Evolutionary conservation across 2,329 filamentous ascomycete genomes (phyloP), one percentile per base, ranked within the genome.

Genomic region (Aspergillus clavatus): DNA sequence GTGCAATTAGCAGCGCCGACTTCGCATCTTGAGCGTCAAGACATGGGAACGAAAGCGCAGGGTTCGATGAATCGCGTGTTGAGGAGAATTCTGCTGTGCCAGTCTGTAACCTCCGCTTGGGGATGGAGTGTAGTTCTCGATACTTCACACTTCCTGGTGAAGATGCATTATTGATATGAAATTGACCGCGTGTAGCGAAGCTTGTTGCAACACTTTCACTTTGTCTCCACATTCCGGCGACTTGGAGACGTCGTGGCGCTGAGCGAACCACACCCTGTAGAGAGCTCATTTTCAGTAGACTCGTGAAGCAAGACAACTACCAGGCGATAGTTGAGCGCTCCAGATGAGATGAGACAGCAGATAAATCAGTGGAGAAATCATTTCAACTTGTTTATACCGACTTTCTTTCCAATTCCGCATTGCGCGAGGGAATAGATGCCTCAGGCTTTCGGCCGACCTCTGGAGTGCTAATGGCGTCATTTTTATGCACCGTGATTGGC

Each of bases 41-140:
- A 62, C 89, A 95, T 3, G 89, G 89, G 58, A 95, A 95, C 0
- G 86, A 83, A 76, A 95, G 86, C 54, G 89, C 85, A 3, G 89
- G 87, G 62, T 95, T 95, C 3, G 86, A 87, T 1, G 73, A 71
- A 56, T 63, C 57, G 24, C 53, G 55, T 3, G 47, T 31, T 8
- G 47, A 27, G 57, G 59, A 21, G 47, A 48, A 46, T 61, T 54
- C 48, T 7, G 52, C 50, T 8, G 53, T 22, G 22, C 48, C 47
- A 2, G 53, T 51, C 23, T 57, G 57, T 47, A 54, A 29, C 48
- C 46, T 29, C 39, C 50, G 40, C 21, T 48, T 38, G 16, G 55
- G 49, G 14, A 43, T 43, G n/a, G 48, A 48, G 26, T 60, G 57
- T 37, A 63, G 47, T 38, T 45, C n/a, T 42, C 56, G 45, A 19